Percentiles rank a stretch among this genome's conserved stretches.
Conservation (phyloP, 2,329 filamentous ascomycete genomes). For the Chaetothyriales sp. region DNA sequence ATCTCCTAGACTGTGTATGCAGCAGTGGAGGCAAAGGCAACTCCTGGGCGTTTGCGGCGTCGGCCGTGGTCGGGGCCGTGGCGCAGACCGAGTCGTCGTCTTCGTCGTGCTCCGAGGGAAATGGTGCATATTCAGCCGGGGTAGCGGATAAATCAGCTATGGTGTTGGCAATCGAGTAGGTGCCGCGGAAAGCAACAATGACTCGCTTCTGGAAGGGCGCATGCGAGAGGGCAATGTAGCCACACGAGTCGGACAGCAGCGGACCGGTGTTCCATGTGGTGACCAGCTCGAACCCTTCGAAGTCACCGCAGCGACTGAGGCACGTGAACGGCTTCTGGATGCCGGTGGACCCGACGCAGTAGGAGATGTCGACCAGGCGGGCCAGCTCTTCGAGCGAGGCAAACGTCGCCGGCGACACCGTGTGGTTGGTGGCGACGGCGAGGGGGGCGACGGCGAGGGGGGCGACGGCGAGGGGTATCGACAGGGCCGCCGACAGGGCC, state of each 20-base stretch:
- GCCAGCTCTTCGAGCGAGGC: conserved; percentile 71
- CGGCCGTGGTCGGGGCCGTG: conserved; percentile 1
- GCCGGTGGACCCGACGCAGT: conserved; percentile 78
- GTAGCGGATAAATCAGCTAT: conserved; percentile 80
- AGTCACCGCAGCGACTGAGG: conserved; percentile 71
- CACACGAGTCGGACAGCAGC: conserved; percentile 78
- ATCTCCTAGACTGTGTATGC: conserved; percentile 2
- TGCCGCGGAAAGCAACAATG: conserved; percentile 81
- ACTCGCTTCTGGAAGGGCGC: conserved; percentile 47
- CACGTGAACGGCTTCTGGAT: conserved; percentile 74
- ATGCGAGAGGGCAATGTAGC: conserved; percentile 84
- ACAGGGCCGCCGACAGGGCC: too few species aligned
- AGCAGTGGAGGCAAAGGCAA: conserved; percentile 9
- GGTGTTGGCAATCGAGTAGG: conserved; percentile 85
- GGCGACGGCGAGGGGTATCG: too few species aligned
- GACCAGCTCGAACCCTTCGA: conserved; percentile 64
- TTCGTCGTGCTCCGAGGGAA: conserved; percentile 42
- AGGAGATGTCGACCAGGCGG: conserved; percentile 85
- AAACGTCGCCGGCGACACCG: conserved; percentile 54
- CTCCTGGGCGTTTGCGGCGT: conserved; percentile 4
- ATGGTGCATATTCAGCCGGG: conserved; percentile 82
- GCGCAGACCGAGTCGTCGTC: conserved; percentile 17
- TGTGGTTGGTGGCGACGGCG: not conserved
- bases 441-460: too few species aligned
- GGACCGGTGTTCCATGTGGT: conserved; percentile 82